Base-by-base conservation (phyloP, 2,329 filamentous ascomycete genomes). In the Fusarium buharicum region DNA sequence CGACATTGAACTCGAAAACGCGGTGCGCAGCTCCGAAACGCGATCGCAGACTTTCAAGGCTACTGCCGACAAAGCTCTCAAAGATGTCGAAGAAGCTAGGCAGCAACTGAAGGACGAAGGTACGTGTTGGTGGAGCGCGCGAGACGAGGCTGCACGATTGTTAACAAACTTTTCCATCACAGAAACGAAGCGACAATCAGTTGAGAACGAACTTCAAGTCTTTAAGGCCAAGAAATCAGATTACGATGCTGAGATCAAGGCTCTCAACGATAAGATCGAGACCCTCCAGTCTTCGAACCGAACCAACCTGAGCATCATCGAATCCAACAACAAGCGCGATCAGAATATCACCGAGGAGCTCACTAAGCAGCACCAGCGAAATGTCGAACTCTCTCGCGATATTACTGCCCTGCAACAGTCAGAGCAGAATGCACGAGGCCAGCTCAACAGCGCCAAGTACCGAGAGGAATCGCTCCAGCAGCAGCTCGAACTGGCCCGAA, bases 1-100 rank as follows among this genome's bases (percentile, higher is more conserved):
- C 40, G 92, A 97, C 70, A 95, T 99, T 39, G 93, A 98, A 79
- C 85, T 98, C 8, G 95, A 99, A 75, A 95, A 92, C 76, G 90
- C 90, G 16, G 89, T 97, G 43, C 89, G 93, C 69, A 90, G 86
- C 65, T 89, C 90, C 57, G 94, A 98, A 73, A 87, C 90, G 20
- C 91, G 93, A 76, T 88, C 89, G 65, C 92, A 94, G 72, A 86
- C 88, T 9, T 87, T 95, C 74, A 96, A 95, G 77, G 83, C 85
- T 6, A 91, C 90, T 1, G 85, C 92, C 39, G 92, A 96, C 61
- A 94, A 94, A 74, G 89, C 90, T 10, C 83, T 93, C 59, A 90
- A 91, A 66, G 93, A 97, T 66, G 85, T 93, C 1, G 90, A 94
- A 69, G 90, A 93, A 63, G 81, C 96, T 41, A 86, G 92, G 46